phyloP scores from a whole-genome alignment of 108 stramenopile species.

The Schizochytrium sp. region DNA sequence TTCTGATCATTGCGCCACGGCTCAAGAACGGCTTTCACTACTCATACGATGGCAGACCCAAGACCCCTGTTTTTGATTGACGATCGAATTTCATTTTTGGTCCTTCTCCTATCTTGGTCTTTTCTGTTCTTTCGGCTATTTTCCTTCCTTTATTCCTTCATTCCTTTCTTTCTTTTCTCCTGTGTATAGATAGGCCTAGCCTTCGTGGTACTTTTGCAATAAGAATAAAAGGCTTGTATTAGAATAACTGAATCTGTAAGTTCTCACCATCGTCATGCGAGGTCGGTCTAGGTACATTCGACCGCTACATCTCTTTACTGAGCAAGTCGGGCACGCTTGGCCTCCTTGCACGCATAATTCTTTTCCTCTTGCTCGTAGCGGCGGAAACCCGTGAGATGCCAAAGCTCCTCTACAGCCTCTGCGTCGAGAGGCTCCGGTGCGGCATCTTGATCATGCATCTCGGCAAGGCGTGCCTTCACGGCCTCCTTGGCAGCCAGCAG shows the following conservation, averaged over 20 bases:
- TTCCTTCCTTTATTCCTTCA: too few relatives aligned
- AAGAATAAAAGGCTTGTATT: too few relatives aligned
- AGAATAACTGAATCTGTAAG: too few relatives aligned
- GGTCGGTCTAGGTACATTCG: too few relatives aligned
- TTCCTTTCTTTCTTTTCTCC: too few relatives aligned
- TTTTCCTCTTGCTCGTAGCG: slow-evolving; percentile 24
- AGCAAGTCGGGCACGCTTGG: neutral
- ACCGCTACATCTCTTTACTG: too few relatives aligned
- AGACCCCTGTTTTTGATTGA: neutral
- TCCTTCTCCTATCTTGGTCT: too few relatives aligned
- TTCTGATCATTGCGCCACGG: slow-evolving; percentile 47
- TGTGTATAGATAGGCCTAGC: too few relatives aligned
- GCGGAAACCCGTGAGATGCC: slow-evolving; percentile 27
- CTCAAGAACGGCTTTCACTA: neutral
- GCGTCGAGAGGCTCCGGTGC: slow-evolving; percentile 67
- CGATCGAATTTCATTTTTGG: neutral
- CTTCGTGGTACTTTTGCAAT: too few relatives aligned
- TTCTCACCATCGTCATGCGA: too few relatives aligned
- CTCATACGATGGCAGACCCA: neutral
- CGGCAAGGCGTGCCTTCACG: slow-evolving; percentile 66
- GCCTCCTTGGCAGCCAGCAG: slow-evolving; percentile 83
- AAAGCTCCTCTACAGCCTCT: neutral
- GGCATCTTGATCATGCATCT: slow-evolving; percentile 64
- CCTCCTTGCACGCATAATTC: neutral
- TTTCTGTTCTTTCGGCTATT: too few relatives aligned